Conservation (phyloP, 768 basidiomycete genomes). For the Rossbeevera mucosa region DNA sequence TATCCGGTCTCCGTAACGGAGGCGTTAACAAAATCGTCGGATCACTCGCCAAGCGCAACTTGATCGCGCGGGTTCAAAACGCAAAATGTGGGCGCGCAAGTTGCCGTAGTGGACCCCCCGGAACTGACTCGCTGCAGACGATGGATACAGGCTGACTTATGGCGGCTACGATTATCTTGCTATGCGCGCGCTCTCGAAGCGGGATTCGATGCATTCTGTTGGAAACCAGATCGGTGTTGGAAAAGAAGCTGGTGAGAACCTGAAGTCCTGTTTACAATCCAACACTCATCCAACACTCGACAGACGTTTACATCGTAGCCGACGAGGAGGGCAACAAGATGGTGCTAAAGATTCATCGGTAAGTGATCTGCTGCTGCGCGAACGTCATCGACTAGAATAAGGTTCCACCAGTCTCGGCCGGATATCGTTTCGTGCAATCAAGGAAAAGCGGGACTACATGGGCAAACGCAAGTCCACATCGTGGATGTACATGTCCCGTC, state of each 20-base stretch:
- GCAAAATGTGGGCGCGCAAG: constrained; percentile 64
- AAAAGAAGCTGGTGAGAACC: constrained; percentile 81
- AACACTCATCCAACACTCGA: constrained; percentile 5
- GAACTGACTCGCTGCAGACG: constrained; percentile 52
- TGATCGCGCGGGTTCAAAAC: constrained; percentile 88
- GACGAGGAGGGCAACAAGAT: constrained; percentile 79
- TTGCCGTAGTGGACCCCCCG: not conserved
- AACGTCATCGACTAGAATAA: constrained; percentile 1
- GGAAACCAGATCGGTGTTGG: constrained; percentile 99
- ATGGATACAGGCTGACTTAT: constrained; percentile 95
- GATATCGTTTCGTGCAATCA: constrained; percentile 96
- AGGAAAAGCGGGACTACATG: constrained; percentile 93
- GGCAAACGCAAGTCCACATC: constrained; percentile 93
- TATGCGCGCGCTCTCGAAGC: constrained; percentile 86
- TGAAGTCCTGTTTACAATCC: not conserved
- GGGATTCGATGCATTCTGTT: constrained; percentile 84
- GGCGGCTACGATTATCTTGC: constrained; percentile 98
- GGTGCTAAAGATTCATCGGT: constrained; percentile 94
- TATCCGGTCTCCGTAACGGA: constrained; percentile 88
- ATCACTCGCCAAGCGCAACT: constrained; percentile 83
- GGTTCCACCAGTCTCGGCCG: constrained; percentile 70
- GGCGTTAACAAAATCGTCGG: constrained; percentile 93
- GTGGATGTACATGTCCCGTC: constrained; percentile 99
- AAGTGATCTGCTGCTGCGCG: not conserved
- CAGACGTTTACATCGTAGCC: constrained; percentile 86